Base-by-base conservation (phyloP, 352 stramenopile species). In the Globisporangium solare region DNA sequence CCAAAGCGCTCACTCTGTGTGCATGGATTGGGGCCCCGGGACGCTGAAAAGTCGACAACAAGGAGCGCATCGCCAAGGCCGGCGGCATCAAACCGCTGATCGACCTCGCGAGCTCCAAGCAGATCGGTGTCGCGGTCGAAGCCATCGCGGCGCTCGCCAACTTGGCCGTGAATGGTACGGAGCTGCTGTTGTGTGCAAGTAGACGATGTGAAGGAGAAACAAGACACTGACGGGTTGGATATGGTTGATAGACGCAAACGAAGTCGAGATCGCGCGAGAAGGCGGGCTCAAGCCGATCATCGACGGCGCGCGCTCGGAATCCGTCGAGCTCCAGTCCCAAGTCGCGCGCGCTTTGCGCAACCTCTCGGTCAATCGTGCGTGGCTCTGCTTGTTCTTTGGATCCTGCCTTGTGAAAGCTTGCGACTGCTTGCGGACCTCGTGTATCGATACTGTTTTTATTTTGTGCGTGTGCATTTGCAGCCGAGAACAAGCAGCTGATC, bases 111-210 rank as follows among this genome's bases (percentile, higher is more conserved):
- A 89, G 74, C 67, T 93, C 85, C 47, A 87, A 78, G 55, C 82
- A 93, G 55, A 86, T 94, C 32, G 82, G 73, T 41, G 92, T 97
- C 22, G 77, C 79, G 0, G 83, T 97, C 17, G 92, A 97, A 61
- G 92, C 93, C 35, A 91, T 98, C 46, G 93, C 93, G n/a, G 93
- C 93, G 20, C 71, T 98, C 20, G 93, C 93, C 51, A 98, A 98
- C 65, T 66, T 98, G 37, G 94, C 94, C 13, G 94, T 98, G 17
- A 97, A 98, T 56, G 92, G 86, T 97, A 65, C 47, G 21, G 20
- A 18, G 5, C 1, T 45, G 11, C 14, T 24, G 8, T 5, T 24
- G 2, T 5, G 24, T 27, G 5, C 5, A 27, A 5, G 2, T n/a
- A 31, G 27, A 6, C 27, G 12, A 3, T 15, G 11, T 10, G 21